phyloP scores from a whole-genome alignment of 2,329 filamentous ascomycete genomes.

The Helotiales sp. region DNA sequence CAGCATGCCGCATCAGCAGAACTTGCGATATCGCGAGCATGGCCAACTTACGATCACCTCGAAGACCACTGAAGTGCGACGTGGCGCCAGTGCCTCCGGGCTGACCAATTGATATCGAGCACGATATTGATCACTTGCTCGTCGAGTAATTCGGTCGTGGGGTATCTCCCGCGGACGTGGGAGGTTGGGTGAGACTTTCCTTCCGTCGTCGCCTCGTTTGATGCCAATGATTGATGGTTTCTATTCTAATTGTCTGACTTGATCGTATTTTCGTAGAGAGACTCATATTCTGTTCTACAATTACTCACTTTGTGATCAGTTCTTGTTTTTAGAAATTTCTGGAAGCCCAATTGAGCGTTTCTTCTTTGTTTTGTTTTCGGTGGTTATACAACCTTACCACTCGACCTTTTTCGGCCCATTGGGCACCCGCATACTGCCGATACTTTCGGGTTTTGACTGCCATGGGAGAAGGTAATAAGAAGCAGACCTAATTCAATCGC shows the following conservation, averaged over 20 bases:
- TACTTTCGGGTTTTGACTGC: conserved; percentile 8
- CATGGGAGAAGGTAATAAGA: conserved; percentile 31
- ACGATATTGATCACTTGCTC: conserved; percentile 32
- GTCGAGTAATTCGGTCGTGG: conserved; percentile 30
- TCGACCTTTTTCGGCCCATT: conserved; percentile 15
- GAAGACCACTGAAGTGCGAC: conserved; percentile 27
- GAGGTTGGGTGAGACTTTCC: conserved; percentile 12
- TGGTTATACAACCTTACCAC: not conserved
- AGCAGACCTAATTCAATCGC: conserved; percentile 22
- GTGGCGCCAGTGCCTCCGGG: conserved; percentile 31
- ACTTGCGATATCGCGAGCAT: conserved; percentile 27
- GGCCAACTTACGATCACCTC: conserved; percentile 19
- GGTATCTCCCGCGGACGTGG: conserved; percentile 18
- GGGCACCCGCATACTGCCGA: conserved; percentile 34
- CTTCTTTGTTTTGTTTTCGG: conserved; percentile 8
- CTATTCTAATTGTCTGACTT: conserved; percentile 13
- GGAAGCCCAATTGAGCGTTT: not conserved
- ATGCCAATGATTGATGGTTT: not conserved
- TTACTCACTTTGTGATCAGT: not conserved
- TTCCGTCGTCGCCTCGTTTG: conserved; percentile 15
- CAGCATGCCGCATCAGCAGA: too few species aligned
- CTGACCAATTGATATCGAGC: conserved; percentile 31
- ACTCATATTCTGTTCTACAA: conserved; percentile 2
- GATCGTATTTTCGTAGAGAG: conserved; percentile 3
- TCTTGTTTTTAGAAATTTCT: not conserved